Evolutionary conservation across 2,329 filamentous ascomycete species (phyloP).

Genomic region (Aspergillus versicolor): DNA sequence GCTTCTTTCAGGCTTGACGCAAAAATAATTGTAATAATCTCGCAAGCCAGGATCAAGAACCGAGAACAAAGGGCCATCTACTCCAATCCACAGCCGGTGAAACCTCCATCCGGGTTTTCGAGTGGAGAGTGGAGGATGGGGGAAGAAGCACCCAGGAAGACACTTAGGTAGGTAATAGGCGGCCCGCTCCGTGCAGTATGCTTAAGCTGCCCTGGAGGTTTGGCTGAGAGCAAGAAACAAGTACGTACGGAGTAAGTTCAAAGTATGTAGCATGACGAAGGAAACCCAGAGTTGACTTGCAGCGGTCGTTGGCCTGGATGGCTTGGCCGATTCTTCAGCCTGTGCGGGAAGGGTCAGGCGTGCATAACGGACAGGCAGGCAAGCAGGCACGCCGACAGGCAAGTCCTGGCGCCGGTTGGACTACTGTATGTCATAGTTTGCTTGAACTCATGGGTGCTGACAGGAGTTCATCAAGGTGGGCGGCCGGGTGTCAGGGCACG

Average conservation of each 20-base stretch:
- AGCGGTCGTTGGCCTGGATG: background rate
- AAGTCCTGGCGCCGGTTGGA: background rate
- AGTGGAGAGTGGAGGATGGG: background rate
- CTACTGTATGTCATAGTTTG: constrained; percentile 4
- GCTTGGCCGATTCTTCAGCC: constrained; percentile 6
- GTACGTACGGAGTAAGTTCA: too few relatives aligned
- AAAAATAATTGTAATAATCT: too few relatives aligned
- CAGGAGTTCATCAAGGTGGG: constrained; percentile 3
- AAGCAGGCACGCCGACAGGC: background rate
- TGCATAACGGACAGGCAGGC: background rate
- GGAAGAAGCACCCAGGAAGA: background rate
- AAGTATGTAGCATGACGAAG: too few relatives aligned
- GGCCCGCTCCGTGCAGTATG: constrained; percentile 10
- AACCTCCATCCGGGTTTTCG: background rate
- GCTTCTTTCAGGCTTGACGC: background rate
- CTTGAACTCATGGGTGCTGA: background rate
- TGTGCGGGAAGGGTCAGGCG: background rate
- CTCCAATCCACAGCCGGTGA: background rate
- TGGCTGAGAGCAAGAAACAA: too few relatives aligned
- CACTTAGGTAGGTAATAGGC: background rate
- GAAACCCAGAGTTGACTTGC: background rate
- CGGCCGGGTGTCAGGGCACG: background rate
- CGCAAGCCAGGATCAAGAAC: background rate
- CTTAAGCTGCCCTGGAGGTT: background rate
- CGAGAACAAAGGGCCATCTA: background rate